Base-by-base conservation (phyloP, 2,329 filamentous ascomycete species). In the Nemania diffusa region DNA sequence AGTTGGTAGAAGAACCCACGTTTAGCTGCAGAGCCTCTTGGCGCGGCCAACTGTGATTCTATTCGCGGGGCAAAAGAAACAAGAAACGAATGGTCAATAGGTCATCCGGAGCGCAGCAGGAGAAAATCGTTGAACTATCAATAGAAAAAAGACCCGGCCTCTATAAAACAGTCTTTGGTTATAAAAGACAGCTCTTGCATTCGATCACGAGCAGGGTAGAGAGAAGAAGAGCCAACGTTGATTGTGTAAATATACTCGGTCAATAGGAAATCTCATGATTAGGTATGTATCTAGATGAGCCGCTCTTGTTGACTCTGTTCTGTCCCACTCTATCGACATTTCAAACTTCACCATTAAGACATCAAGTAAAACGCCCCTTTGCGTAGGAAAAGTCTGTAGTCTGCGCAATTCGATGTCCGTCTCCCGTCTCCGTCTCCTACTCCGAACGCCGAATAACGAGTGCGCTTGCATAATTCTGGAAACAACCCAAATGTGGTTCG, bases 361-460 rank as follows among this genome's bases (percentile, higher is more conserved):
- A n/a, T 52, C 11, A 42, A 40, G 17, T 8, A 20, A 17, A 53
- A 52, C 57, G 51, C 56, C 62, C 24, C 46, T 34, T 56, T 34
- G 37, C n/a, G 24, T 62, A 5, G n/a, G 37, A 42, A 66, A 46
- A 55, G 13, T 51, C 20, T 26, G 48, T 40, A 44, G 24, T 44
- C 40, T 51, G 60, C 22, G 27, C 51, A 50, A 13, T 60, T 51
- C 24, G 56, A 57, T n/a, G 52, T 42, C 46, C 37, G 13, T 57
- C 24, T 69, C 59, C 56, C 20, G 11, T 48, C 27, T 57, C 55
- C 40, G n/a, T 52, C 53, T 67, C 62, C 58, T 20, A 15, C n/a
- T n/a, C n/a, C n/a, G n/a, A 69, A 67, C 63, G 61, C 66, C 63
- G 26, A 67, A 65, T 20, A 61, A 67, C 53, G 55, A 64, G 58